Base-by-base conservation (phyloP, 169 alveolate genomes). In the Eimeria maxima region DNA sequence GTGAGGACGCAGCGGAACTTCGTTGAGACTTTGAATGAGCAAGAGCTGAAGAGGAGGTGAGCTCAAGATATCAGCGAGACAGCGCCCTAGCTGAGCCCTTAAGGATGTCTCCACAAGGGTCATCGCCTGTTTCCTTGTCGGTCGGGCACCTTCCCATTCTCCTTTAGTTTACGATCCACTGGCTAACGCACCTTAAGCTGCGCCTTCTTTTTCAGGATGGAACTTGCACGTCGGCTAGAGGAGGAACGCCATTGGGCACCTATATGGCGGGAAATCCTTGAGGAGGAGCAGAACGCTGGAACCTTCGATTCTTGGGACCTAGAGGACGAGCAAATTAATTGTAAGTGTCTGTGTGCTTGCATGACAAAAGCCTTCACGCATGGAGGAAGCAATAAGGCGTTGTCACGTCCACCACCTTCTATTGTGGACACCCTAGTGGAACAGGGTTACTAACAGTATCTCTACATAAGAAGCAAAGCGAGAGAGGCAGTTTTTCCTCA, bases 231-330 rank as follows among this genome's bases (percentile, higher is more conserved):
- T 86, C 93, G 93, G 81, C 65, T 86, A 22, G 93, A 86, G 65
- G 93, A 86, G 57, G 81, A 86, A 63, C 76, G 80, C 78, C 55
- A 86, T 47, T 55, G 93, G 93, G 93, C 93, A 6, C 93, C 93
- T 18, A 29, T 86, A 3, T 86, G 93, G 93, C 81, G 93, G 22
- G 81, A 86, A 42, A 86, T 86, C 53, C 33, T 86, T 55, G 80
- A 86, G 44, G 93, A 86, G 57, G 93, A 86, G 44, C 93, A 86
- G 60, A 86, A 57, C 63, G 80, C 93, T 0, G 93, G 93, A 65
- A 86, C 93, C 4, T 86, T 86, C 29, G 93, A 86, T 29, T 55
- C 93, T 38, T 86, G 93, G 93, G 93, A 63, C 18, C 93, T 60
- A 42, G 93, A 86, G 7, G 78, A 86, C 27, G 81, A 86, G 38